phyloP scores from a whole-genome alignment of 2,329 filamentous ascomycete species.

The Canariomyces notabilis region DNA sequence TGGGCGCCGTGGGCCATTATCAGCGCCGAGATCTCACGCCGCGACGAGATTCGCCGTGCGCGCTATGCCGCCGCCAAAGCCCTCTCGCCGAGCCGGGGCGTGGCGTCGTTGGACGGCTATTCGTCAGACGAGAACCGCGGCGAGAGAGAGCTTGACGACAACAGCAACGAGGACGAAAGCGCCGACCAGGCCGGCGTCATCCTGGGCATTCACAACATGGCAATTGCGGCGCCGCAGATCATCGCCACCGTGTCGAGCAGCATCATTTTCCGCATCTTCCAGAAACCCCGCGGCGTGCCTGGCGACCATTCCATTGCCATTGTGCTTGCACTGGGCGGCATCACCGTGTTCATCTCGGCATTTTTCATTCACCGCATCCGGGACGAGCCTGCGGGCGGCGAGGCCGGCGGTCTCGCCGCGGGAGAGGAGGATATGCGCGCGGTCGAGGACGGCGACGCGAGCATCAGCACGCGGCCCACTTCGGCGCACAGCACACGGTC shows the following conservation, averaged over 20 bases:
- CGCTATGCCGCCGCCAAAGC: conserved; percentile 26
- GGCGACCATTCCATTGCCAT: conserved; percentile 85
- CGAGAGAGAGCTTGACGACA: conserved; percentile 27
- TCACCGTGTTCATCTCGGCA: conserved; percentile 71
- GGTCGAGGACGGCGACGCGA: conserved; percentile 39
- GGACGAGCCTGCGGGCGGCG: conserved; percentile 44
- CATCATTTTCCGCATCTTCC: conserved; percentile 75
- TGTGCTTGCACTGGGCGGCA: conserved; percentile 77
- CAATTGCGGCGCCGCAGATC: conserved; percentile 86
- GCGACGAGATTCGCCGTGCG: conserved; percentile 56
- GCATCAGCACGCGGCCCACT: conserved; percentile 22
- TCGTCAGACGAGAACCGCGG: conserved; percentile 27
- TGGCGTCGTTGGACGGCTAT: conserved; percentile 25
- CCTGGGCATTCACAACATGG: conserved; percentile 92
- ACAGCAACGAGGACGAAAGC: conserved; percentile 42
- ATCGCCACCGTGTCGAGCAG: conserved; percentile 81
- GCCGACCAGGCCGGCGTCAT: conserved; percentile 82
- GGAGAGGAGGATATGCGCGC: conserved; percentile 36
- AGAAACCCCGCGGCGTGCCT: conserved; percentile 79
- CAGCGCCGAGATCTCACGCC: conserved; percentile 81
- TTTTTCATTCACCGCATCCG: conserved; percentile 64
- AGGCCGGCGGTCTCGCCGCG: conserved; percentile 17
- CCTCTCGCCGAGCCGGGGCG: conserved; percentile 13
- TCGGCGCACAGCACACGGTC: conserved; percentile 32
- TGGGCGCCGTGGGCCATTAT: conserved; percentile 97